Base-by-base conservation (phyloP, 371 early-diverging fungal species). In the Rhizopus delemar region DNA sequence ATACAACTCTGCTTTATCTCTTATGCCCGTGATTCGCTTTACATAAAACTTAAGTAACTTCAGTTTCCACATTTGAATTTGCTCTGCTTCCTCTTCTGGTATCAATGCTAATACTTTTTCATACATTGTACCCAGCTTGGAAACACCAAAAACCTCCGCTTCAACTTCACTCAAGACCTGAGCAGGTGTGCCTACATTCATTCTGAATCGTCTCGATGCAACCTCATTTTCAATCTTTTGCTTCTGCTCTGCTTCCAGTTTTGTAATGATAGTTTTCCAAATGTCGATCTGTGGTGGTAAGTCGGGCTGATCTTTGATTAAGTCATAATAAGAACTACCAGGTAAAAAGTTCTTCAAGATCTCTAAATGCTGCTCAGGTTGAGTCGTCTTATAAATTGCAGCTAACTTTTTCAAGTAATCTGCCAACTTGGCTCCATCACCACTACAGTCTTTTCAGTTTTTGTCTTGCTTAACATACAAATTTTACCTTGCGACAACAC, bases 181-280 rank as follows among this genome's bases (percentile, higher is more conserved):
- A 16, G 74, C 77, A 8, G 83, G 61, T 4, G 89, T 84, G 5
- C 87, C 87, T 0, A 90, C 88, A 28, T 84, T 86, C 4, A 95
- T 72, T 46, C 93, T 66, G 35, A 85, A 83, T 22, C 90, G 77
- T 33, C 94, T 82, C 13, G 80, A 73, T 33, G 83, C 85, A 13
- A 91, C 74, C 51, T 92, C 90, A 5, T 72, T 71, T 38, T 83
- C 82, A 9, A 87, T 77, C 13, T 74, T 73, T 38, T 79, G 80
- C 0, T 55, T 48, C 38, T 91, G 89, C n/a, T 88, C 70, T 22
- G 58, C 57, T 56, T 87, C 86, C 31, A 86, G 80, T 6, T 89
- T 58, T 2, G 63, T 50, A 2, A 83, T 81, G 41, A 93, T 78
- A 32, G 70, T 68, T 41, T 64, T 65, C 71, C 86, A 86, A 4